These are phyloP conservation scores for Boletus eberwhitei DNA, from an alignment of 768 basidiomycete species.

Conservation along the genomic window DNA sequence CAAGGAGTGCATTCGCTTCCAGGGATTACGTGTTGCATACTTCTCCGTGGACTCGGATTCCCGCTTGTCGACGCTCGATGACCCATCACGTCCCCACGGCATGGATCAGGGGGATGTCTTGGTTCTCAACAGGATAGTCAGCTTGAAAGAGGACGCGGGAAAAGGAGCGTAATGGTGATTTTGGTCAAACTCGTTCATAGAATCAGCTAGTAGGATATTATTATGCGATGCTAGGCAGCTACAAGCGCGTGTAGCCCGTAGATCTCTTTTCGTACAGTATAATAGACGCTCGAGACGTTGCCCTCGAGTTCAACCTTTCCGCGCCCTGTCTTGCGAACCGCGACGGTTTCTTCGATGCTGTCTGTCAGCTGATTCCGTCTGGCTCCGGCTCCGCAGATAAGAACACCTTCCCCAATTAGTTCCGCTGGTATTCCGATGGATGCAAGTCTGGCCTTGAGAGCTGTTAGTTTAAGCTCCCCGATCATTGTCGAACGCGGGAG, in stretches of 20 bases:
- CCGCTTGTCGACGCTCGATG: slow-evolving; percentile 59
- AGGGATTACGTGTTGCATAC: slow-evolving; percentile 93
- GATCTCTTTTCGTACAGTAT: slow-evolving; percentile 83
- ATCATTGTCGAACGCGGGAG: slow-evolving; percentile 94
- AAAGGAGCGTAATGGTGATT: slow-evolving; percentile 43
- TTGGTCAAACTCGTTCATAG: background rate
- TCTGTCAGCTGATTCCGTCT: slow-evolving; percentile 42
- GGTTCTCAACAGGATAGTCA: slow-evolving; percentile 89
- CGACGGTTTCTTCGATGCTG: slow-evolving; percentile 64
- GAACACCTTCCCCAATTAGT: slow-evolving; percentile 94
- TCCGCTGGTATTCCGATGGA: slow-evolving; percentile 82
- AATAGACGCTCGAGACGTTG: slow-evolving; percentile 83
- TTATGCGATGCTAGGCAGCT: slow-evolving; percentile 45
- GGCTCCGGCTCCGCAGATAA: slow-evolving; percentile 75
- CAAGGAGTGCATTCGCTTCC: slow-evolving; percentile 93
- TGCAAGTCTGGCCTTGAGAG: slow-evolving; percentile 77
- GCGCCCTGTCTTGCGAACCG: slow-evolving; percentile 82
- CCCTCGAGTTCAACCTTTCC: slow-evolving; percentile 91
- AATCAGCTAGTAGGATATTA: slow-evolving; percentile 5
- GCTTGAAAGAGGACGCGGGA: slow-evolving; percentile 90
- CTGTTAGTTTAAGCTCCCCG: slow-evolving; percentile 91
- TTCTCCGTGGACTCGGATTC: slow-evolving; percentile 92
- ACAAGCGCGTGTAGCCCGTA: slow-evolving; percentile 90
- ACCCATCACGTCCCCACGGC: slow-evolving; percentile 40
- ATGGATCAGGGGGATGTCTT: slow-evolving; percentile 71